Conservation (phyloP, 164 flowering plant species). For the Berberis thunbergii region DNA sequence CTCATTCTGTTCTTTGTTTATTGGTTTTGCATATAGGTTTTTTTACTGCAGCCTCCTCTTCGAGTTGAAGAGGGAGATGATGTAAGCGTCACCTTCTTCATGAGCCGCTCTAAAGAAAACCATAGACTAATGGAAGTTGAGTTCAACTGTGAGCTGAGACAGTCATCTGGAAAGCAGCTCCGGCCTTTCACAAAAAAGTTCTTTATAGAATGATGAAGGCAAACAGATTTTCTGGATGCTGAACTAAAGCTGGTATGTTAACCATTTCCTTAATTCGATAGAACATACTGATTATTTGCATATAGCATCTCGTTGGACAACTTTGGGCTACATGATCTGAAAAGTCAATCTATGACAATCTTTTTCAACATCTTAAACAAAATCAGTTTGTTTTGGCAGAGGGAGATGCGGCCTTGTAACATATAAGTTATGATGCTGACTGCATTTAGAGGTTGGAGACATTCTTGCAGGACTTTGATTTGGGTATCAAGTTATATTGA, state of each 20-base stretch:
- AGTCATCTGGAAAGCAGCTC: conserved; percentile 40
- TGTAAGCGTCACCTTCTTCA: conserved; percentile 43
- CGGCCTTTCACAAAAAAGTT: conserved; percentile 46
- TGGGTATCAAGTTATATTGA: not conserved
- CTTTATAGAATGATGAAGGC: conserved; percentile 55
- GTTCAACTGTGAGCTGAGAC: conserved; percentile 40
- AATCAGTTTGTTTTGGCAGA: conserved; percentile 1
- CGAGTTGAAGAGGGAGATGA: conserved; percentile 43
- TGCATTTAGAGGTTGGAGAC: not conserved
- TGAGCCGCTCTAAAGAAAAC: conserved; percentile 80
- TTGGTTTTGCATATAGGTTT: conserved; percentile 42
- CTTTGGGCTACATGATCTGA: not conserved
- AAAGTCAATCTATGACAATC: not conserved
- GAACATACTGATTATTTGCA: not conserved
- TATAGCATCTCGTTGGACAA: not conserved
- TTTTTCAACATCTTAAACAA: not conserved
- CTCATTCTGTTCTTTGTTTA: not conserved
- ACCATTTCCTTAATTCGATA: not conserved
- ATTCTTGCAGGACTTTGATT: not conserved
- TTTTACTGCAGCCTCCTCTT: conserved; percentile 59
- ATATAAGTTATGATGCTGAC: not conserved
- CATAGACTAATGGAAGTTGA: conserved; percentile 90
- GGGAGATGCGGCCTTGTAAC: conserved; percentile 1
- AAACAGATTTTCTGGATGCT: not conserved
- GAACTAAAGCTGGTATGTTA: conserved; percentile 9